These are phyloP conservation scores for Crepidotus variabilis DNA, from an alignment of 768 basidiomycete genomes.

Conservation along the genomic window DNA sequence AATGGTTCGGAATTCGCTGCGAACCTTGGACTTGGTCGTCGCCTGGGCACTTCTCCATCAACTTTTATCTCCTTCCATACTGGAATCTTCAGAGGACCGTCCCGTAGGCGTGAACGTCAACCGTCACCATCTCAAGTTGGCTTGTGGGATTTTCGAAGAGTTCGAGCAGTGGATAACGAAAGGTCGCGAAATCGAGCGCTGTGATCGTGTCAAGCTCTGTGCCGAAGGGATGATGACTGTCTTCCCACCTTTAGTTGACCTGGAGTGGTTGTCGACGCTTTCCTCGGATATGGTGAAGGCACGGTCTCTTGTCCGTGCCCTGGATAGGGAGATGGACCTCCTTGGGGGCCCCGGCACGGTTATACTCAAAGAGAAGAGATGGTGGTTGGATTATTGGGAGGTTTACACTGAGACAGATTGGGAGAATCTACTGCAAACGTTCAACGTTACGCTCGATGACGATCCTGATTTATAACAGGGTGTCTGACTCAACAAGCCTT, in stretches of 20 bases:
- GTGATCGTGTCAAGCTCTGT: constrained; percentile 26
- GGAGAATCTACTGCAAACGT: constrained; percentile 13
- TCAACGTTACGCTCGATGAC: constrained; percentile 2
- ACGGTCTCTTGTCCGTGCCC: constrained; percentile 8
- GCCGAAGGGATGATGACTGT: constrained; percentile 26
- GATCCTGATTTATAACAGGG: background rate
- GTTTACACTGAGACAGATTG: constrained; percentile 19
- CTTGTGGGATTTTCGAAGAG: constrained; percentile 22
- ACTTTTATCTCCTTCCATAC: constrained; percentile 17
- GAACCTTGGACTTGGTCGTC: constrained; percentile 23
- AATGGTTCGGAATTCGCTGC: constrained; percentile 16
- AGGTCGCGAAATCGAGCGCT: constrained; percentile 19
- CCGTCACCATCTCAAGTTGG: constrained; percentile 16
- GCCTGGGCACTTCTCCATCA: constrained; percentile 25
- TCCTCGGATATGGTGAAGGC: constrained; percentile 21
- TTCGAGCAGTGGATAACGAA: constrained; percentile 21
- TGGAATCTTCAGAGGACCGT: constrained; percentile 6
- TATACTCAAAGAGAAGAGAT: constrained; percentile 16
- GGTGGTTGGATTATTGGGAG: constrained; percentile 26
- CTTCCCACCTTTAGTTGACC: constrained; percentile 17
- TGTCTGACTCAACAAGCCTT: background rate
- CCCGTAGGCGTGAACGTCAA: constrained; percentile 10
- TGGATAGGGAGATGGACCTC: constrained; percentile 14
- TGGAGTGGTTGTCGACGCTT: constrained; percentile 12
- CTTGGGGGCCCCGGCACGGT: constrained; percentile 19